Evolutionary conservation across 164 flowering plant genomes (phyloP), one percentile per base, ranked within the genome.

Genomic region (Sextonia rubra): DNA sequence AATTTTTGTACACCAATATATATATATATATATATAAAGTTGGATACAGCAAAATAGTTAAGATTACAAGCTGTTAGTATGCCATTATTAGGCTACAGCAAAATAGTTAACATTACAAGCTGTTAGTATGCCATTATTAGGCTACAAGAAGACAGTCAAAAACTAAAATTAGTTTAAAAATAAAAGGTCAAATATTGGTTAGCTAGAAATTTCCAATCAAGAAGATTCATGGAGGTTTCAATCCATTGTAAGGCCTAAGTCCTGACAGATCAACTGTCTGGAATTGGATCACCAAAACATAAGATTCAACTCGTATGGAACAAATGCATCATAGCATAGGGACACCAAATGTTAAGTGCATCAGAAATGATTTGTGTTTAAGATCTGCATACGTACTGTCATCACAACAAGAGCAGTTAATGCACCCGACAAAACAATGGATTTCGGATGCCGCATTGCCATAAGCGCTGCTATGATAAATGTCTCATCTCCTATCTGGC

Each of bases 381-480:
- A 27, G 52, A 66, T n/a, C 69, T 7, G 37, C 24, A 37, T 66
- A 75, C 97, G 88, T 87, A 96, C 99, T 7, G 99, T 96, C 99
- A 96, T 96, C 70, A 96, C 91, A 89, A 91, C 25, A 84, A 96
- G 77, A 64, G 99, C 99, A 77, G 85, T 66, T 25, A 96, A 97
- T 1, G 99, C 99, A 76, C 99, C 99, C 61, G 97, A 91, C 63
- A 96, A 74, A 72, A 96, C 99, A 82, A 89, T 96, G 52, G 99
- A 88, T 77, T 87, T 96, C 32, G 99, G 99, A 75, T 96, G 99
- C 37, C 99, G 98, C 99, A 96, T 96, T 8, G 99, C 99, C 99
- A 96, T 91, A 18, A 96, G 89, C 77, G 99, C 99, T 20, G 98
- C 99, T 77, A 96, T 96, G 74, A 96, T 96, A 73, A 96, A 96